Base-by-base conservation (phyloP, 2,329 filamentous ascomycete species). In the Fonsecaea erecta region DNA sequence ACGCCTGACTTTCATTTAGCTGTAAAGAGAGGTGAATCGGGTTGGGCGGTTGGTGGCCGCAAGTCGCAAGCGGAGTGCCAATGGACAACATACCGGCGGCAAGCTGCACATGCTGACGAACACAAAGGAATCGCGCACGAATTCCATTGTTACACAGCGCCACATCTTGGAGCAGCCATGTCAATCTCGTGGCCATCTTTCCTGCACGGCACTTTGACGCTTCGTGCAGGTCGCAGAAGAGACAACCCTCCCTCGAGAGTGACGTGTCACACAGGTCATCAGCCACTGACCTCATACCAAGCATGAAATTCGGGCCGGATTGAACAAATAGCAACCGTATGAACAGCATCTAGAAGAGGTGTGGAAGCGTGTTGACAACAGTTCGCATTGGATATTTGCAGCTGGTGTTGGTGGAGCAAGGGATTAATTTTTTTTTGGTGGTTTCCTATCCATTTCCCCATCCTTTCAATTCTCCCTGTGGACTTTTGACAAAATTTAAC, bases 81-180 rank as follows among this genome's bases (percentile, higher is more conserved):
- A 26, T 30, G 32, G 28, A 43, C 7, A 43, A 18, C 3, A 58
- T 34, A 24, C 28, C 28, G 28, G 24, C 55, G 34, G 37, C 6
- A 12, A 28, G 34, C 35, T 58, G 37, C 28, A 58, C 35, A 46
- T 57, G 54, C 26, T 24, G 46, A 37, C 35, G 14, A 30, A n/a
- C 12, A 46, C 37, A 43, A 43, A 0, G 1, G 43, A 48, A 26
- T 8, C 43, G 43, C 43, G 43, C 43, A 48, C 43, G 18, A 48
- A 24, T 48, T 48, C 43, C 21, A 26, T 48, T n/a, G 43, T 48
- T 24, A 24, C 43, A 48, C 43, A 26, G 43, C 43, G 43, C 21
- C 43, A 48, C 11, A 24, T 14, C 8, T 24, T 2, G 18, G 18
- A 24, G 40, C n/a, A 46, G 43, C 43, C 43, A 48, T 48, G 43